Base-by-base conservation (phyloP, 2,329 filamentous ascomycete genomes). In the Talaromyces piceae region DNA sequence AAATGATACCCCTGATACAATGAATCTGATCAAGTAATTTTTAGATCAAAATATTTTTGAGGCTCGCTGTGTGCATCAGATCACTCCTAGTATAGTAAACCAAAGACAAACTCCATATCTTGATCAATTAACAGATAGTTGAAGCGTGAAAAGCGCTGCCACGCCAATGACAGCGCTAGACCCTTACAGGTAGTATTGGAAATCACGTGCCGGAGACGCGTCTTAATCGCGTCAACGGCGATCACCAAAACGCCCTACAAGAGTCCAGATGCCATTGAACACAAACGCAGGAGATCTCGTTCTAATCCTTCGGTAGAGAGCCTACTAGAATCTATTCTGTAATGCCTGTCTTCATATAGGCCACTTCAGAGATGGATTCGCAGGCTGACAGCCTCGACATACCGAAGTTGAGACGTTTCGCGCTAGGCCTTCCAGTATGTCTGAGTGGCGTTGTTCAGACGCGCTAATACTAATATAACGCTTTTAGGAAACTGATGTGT, bases 311-410 rank as follows among this genome's bases (percentile, higher is more conserved):
- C 33, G 20, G 33, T 18, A 37, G 3, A 37, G 8, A 20, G 5
- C 8, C 31, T 16, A 16, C 4, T 16, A 8, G 7, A 12, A 37
- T 37, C 12, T 6, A 25, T 25, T 12, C 23, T 16, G 39, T 25
- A 16, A 43, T 43, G 22, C 22, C 11, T 22, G 1, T 18, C 23
- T 22, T 43, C 13, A 13, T 12, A 8, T 43, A 4, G 22, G 23
- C 20, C 7, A n/a, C 26, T 47, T 13, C 13, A n/a, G 44, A 50
- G 28, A 70, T 70, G 67, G 67, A 70, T 51, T 69, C 66, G 5
- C 67, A 71, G 48, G 61, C 65, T 27, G 66, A 71, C 52, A 72
- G 69, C 49, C 59, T 72, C 52, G 69, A 72, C 50, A 63, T 72
- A 33, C 62, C 59, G 47, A 63, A 64, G 54, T 55, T 72, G 53